These are phyloP conservation scores for Cystoderma amianthinum DNA, from an alignment of 768 basidiomycete species.

Conservation along the genomic window DNA sequence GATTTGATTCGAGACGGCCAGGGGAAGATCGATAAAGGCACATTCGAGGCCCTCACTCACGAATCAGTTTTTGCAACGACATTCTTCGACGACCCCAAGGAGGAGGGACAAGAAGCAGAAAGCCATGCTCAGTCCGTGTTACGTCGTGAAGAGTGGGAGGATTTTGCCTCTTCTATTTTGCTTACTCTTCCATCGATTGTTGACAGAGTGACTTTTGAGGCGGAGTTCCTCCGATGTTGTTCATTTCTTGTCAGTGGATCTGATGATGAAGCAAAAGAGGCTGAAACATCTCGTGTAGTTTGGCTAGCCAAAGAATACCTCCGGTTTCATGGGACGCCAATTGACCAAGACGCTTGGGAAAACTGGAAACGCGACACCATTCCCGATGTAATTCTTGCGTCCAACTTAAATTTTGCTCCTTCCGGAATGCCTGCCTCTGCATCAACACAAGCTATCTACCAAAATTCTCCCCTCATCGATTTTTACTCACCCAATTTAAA, in stretches of 20 bases:
- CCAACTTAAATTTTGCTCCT: slow-evolving; percentile 10
- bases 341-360: slow-evolving; percentile 48
- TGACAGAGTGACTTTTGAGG: slow-evolving; percentile 52
- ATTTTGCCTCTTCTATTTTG: slow-evolving; percentile 55
- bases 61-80: slow-evolving; percentile 77
- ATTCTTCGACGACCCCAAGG: slow-evolving; percentile 25
- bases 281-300: slow-evolving; percentile 36
- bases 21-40: slow-evolving; percentile 52
- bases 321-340: slow-evolving; percentile 45
- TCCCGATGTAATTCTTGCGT: slow-evolving; percentile 27
- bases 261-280: slow-evolving; percentile 29
- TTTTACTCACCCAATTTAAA: slow-evolving; percentile 34
- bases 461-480: slow-evolving; percentile 37
- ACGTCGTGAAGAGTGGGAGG: slow-evolving; percentile 42
- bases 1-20: slow-evolving; percentile 41
- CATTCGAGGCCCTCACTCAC: slow-evolving; percentile 74
- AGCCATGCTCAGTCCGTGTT: slow-evolving; percentile 7
- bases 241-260: slow-evolving; percentile 58
- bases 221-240: slow-evolving; percentile 64
- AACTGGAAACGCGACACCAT: slow-evolving; percentile 47
- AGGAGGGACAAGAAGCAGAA: slow-evolving; percentile 9
- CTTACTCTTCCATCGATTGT: slow-evolving; percentile 54
- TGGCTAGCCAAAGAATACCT: slow-evolving; percentile 70
- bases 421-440: slow-evolving; percentile 31
- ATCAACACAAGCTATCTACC: slow-evolving; percentile 48